A percentile compares a stretch with the other conserved stretches of the same genome.
Conservation (phyloP, 768 basidiomycete species). For the Amanita rubescens region DNA sequence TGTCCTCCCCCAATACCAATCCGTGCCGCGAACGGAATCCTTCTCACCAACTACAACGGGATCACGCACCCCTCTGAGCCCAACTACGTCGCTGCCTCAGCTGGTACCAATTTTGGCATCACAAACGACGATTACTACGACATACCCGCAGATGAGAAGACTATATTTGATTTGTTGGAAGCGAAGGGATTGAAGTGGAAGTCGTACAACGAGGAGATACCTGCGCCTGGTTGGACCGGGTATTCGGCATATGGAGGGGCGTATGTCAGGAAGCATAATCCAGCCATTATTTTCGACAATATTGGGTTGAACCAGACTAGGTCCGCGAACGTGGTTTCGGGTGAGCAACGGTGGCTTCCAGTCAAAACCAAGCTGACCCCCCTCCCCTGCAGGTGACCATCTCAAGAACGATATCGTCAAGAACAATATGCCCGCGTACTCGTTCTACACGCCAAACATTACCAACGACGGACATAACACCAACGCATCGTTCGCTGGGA, state of each 20-base stretch:
- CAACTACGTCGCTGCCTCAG: slow-evolving; percentile 44
- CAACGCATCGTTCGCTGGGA: slow-evolving; percentile 35
- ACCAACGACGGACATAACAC: slow-evolving; percentile 59
- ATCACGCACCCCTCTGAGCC: slow-evolving; percentile 57
- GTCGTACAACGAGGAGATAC: slow-evolving; percentile 57
- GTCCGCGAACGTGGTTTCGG: slow-evolving; percentile 44
- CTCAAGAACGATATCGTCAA: slow-evolving; percentile 46
- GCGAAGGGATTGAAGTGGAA: slow-evolving; percentile 51
- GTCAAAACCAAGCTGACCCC: neutral
- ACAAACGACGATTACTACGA: slow-evolving; percentile 31
- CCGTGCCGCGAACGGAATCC: slow-evolving; percentile 44
- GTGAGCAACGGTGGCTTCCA: slow-evolving; percentile 24
- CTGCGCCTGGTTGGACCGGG: slow-evolving; percentile 37
- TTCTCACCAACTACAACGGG: slow-evolving; percentile 37
- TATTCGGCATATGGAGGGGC: slow-evolving; percentile 26
- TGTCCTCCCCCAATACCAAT: slow-evolving; percentile 13
- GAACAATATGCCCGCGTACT: slow-evolving; percentile 48
- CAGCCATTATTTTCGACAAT: slow-evolving; percentile 43
- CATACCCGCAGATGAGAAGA: slow-evolving; percentile 43
- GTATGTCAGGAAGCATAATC: slow-evolving; percentile 29
- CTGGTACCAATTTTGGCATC: slow-evolving; percentile 38
- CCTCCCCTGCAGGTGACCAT: neutral
- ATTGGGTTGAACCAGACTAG: slow-evolving; percentile 36
- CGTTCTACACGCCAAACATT: slow-evolving; percentile 58
- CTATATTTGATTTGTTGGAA: slow-evolving; percentile 54